Evolutionary conservation across 192 early-diverging fungal species (phyloP).

Genomic region (Backusella sp.): DNA sequence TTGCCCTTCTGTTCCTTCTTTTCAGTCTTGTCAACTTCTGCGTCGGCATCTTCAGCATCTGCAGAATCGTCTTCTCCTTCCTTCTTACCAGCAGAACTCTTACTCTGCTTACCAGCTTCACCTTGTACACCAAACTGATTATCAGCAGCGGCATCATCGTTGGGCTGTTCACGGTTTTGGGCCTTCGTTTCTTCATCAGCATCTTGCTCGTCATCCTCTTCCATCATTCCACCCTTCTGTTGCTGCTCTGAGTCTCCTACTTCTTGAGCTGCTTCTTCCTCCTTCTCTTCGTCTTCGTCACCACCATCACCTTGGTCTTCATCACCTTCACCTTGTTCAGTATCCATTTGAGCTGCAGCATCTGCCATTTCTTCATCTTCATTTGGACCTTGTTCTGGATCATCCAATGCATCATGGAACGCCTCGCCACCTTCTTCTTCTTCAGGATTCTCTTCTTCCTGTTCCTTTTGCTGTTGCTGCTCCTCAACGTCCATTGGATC

Average conservation of each 20-base stretch:
- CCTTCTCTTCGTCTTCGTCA: slow-evolving; percentile 42
- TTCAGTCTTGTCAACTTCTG: slow-evolving; percentile 23
- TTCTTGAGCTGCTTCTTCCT: slow-evolving; percentile 43
- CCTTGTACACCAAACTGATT: slow-evolving; percentile 71
- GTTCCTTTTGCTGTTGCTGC: slow-evolving; percentile 38
- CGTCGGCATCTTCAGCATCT: slow-evolving; percentile 17
- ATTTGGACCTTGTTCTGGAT: slow-evolving; percentile 38
- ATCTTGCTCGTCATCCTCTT: slow-evolving; percentile 45
- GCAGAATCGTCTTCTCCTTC: slow-evolving; percentile 45
- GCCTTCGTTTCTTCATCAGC: slow-evolving; percentile 36
- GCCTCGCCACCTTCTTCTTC: slow-evolving; percentile 41
- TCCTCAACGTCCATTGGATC: slow-evolving; percentile 55
- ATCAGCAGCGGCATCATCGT: slow-evolving; percentile 48
- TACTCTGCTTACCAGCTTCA: slow-evolving; percentile 52
- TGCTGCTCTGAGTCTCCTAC: slow-evolving; percentile 30
- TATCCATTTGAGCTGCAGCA: slow-evolving; percentile 30
- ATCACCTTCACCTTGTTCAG: slow-evolving; percentile 38
- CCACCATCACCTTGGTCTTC: slow-evolving; percentile 47
- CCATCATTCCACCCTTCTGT: slow-evolving; percentile 40
- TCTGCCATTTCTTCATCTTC: slow-evolving; percentile 47
- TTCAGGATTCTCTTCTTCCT: slow-evolving; percentile 41
- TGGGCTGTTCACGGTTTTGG: slow-evolving; percentile 38
- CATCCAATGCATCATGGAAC: slow-evolving; percentile 41
- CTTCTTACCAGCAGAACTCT: slow-evolving; percentile 35
- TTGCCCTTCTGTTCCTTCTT: slow-evolving; percentile 24